Evolutionary conservation across 2,329 filamentous ascomycete species (phyloP).

Genomic region (Colletotrichum tropicicola): DNA sequence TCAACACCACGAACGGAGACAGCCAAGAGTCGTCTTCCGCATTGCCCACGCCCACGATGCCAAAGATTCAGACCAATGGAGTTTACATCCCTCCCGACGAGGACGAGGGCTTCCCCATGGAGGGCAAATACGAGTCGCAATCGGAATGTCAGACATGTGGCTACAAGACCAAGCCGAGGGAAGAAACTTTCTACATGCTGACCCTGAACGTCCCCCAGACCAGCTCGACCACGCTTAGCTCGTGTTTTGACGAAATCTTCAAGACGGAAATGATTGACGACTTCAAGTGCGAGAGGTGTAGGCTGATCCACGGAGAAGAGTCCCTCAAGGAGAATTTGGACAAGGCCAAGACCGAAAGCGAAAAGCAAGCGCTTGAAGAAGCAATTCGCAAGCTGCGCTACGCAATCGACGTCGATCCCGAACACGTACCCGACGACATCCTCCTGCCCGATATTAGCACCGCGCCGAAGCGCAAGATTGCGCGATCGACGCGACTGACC

Average conservation of each 20-base stretch:
- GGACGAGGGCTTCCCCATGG: slow-evolving; percentile 80
- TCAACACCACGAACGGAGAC: slow-evolving; percentile 32
- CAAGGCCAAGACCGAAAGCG: slow-evolving; percentile 59
- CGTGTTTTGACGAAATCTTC: slow-evolving; percentile 92
- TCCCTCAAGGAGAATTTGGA: slow-evolving; percentile 68
- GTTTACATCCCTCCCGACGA: slow-evolving; percentile 21
- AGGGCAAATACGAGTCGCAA: slow-evolving; percentile 92
- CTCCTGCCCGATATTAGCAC: slow-evolving; percentile 76
- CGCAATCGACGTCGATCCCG: slow-evolving; percentile 83
- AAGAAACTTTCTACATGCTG: slow-evolving; percentile 89
- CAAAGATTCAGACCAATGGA: slow-evolving; percentile 28
- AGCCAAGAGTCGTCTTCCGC: slow-evolving; percentile 24
- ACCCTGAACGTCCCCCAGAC: slow-evolving; percentile 91
- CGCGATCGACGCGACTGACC: slow-evolving; percentile 87
- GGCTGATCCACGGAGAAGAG: slow-evolving; percentile 81
- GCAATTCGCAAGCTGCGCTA: slow-evolving; percentile 62
- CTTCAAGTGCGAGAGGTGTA: slow-evolving; percentile 94
- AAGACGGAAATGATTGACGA: slow-evolving; percentile 97
- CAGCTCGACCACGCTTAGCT: slow-evolving; percentile 80
- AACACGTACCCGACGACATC: slow-evolving; percentile 77
- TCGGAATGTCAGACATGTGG: slow-evolving; percentile 91
- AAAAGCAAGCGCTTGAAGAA: slow-evolving; percentile 65
- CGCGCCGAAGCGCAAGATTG: slow-evolving; percentile 85
- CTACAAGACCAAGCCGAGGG: slow-evolving; percentile 86
- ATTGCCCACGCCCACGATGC: slow-evolving; percentile 19